Conservation (phyloP, 1,284 basidiomycete species). For the Trichosporon coremiiforme region DNA sequence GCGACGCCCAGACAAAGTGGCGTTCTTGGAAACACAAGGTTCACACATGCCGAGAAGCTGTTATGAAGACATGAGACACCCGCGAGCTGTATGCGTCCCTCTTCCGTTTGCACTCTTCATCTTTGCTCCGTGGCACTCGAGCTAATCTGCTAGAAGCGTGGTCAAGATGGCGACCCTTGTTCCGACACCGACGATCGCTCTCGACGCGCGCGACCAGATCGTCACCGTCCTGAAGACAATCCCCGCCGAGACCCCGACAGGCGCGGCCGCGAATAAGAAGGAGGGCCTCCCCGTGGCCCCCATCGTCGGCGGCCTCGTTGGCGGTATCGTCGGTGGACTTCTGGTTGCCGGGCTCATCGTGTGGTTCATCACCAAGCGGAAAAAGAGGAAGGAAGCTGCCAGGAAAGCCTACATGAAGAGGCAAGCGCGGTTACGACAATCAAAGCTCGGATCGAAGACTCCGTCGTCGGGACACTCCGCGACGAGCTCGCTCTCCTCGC, state of each 20-base stretch:
- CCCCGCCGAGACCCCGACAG: background rate
- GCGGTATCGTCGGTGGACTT: conserved; percentile 37
- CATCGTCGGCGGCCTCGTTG: conserved; percentile 41
- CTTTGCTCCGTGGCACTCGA: background rate
- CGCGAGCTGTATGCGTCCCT: background rate
- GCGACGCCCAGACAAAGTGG: conserved; percentile 16
- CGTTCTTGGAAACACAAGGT: conserved; percentile 12
- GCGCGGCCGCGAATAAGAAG: background rate
- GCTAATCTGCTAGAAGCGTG: background rate
- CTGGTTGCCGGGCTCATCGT: conserved; percentile 29
- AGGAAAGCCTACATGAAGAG: conserved; percentile 21
- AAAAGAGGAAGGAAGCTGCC: conserved; percentile 30
- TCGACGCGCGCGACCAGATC: conserved; percentile 20
- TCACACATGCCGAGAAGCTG: conserved; percentile 6
- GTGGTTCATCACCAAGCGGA: conserved; percentile 31
- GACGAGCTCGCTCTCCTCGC: conserved; percentile 10
- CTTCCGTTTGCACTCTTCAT: background rate
- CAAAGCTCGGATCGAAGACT: conserved; percentile 9
- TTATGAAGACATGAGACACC: background rate
- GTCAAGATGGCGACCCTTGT: conserved; percentile 9
- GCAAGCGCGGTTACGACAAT: conserved; percentile 8
- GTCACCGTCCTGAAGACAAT: conserved; percentile 28
- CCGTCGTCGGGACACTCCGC: background rate
- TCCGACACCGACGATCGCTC: conserved; percentile 17
- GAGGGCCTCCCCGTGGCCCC: conserved; percentile 25